Evolutionary conservation across 108 stramenopile species (phyloP).

Genomic region (Bacterosira constricta): DNA sequence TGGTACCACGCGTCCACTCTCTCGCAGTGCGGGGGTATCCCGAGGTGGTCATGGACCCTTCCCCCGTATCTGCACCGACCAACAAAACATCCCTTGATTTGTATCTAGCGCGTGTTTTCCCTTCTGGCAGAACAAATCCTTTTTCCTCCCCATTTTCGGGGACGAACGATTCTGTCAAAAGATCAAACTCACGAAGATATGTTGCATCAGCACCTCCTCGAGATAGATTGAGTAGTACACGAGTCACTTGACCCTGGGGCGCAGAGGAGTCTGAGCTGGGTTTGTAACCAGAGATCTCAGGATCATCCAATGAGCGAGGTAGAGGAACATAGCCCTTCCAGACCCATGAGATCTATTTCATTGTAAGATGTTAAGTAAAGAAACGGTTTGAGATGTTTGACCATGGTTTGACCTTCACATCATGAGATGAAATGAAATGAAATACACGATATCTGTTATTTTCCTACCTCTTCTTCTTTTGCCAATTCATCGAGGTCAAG

Average conservation of each 20-base stretch:
- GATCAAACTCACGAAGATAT: slow-evolving; percentile 88
- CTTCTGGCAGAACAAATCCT: slow-evolving; percentile 76
- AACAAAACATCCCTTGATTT: slow-evolving; percentile 53
- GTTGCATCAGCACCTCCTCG: slow-evolving; percentile 92
- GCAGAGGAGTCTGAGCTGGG: neutral
- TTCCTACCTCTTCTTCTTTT: slow-evolving; percentile 49
- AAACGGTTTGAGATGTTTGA: no score
- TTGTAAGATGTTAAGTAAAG: no score
- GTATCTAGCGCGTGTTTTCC: slow-evolving; percentile 69
- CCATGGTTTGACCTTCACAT: no score
- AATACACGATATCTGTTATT: no score
- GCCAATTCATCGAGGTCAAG: slow-evolving; percentile 88
- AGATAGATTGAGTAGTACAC: slow-evolving; percentile 71
- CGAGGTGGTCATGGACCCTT: slow-evolving; percentile 72
- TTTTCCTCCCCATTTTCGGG: slow-evolving; percentile 30
- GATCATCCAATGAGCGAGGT: slow-evolving; percentile 63
- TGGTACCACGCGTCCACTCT: slow-evolving; percentile 90
- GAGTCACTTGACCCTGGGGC: slow-evolving; percentile 47
- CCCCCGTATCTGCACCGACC: slow-evolving; percentile 69
- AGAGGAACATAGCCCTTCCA: slow-evolving; percentile 77
- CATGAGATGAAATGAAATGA: no score
- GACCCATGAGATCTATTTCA: slow-evolving; percentile 74
- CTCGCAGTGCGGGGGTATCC: slow-evolving; percentile 91
- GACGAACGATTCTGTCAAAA: slow-evolving; percentile 79
- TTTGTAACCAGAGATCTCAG: slow-evolving; percentile 33